Conservation (phyloP, 768 basidiomycete genomes). For the Serendipita sp. region DNA sequence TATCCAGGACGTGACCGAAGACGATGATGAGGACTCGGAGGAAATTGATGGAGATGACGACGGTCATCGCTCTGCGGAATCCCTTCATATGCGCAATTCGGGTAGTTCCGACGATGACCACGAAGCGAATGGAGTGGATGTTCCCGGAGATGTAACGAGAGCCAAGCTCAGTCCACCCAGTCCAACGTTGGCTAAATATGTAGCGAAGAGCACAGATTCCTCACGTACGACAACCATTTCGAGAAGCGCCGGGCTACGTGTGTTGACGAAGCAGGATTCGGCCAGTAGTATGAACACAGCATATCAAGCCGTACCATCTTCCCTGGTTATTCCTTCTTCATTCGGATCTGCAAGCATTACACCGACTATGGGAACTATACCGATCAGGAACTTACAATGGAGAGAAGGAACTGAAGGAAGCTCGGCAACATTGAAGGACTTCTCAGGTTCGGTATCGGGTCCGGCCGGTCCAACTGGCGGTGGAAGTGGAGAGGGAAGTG, state of each 20-base stretch:
- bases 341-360: neutral
- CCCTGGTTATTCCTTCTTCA: neutral
- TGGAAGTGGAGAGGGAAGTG: neutral
- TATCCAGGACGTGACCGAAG: conserved; percentile 1
- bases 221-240: neutral
- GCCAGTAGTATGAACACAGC: neutral
- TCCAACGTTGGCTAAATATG: conserved; percentile 2
- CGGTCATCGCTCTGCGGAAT: neutral
- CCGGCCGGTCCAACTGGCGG: no score
- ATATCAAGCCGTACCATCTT: neutral
- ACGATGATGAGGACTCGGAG: neutral
- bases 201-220: neutral
- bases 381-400: neutral
- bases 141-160: neutral
- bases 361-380: neutral
- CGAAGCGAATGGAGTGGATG: neutral
- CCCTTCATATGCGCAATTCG: neutral
- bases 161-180: neutral
- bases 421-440: no score
- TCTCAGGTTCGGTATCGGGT: no score
- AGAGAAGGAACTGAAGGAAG: neutral
- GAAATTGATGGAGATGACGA: neutral
- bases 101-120: neutral
- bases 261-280: neutral
- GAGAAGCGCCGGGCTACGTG: neutral